A percentile compares a stretch with the other conserved stretches of the same genome.
Evolutionary conservation across 1,284 basidiomycete genomes (phyloP).

Genomic region (Neolentinus lepideus): DNA sequence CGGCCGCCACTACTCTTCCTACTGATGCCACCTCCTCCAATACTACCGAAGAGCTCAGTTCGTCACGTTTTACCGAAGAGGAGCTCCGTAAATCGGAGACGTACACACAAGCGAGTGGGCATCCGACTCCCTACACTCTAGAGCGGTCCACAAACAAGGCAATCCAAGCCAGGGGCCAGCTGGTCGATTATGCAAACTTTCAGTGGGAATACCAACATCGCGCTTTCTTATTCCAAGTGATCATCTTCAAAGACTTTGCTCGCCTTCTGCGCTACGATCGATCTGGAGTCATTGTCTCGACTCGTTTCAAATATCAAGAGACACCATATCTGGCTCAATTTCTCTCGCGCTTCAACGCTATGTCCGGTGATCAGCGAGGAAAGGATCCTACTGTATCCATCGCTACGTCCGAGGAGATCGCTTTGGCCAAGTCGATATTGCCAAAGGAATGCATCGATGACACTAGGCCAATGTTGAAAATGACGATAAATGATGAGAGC

Average conservation of each 20-base stretch:
- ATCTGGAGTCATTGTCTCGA: slow-evolving; percentile 2
- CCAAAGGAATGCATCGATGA: background rate
- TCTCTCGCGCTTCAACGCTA: background rate
- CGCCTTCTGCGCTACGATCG: slow-evolving; percentile 6
- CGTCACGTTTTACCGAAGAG: background rate
- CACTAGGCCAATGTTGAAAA: background rate
- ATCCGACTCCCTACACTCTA: background rate
- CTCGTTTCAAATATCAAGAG: background rate
- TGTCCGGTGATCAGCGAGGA: background rate
- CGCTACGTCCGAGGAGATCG: background rate
- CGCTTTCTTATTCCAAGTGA: slow-evolving; percentile 1
- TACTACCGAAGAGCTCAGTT: too few species aligned
- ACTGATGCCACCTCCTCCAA: too few species aligned
- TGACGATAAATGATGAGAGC: background rate
- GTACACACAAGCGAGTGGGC: background rate
- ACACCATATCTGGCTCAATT: background rate
- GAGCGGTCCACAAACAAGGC: background rate
- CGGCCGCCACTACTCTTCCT: too few species aligned
- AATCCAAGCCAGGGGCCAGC: background rate
- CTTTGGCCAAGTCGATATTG: background rate
- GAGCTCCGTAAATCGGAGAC: background rate
- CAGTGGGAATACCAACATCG: background rate
- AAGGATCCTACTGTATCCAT: background rate
- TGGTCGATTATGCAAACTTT: background rate
- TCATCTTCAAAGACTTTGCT: background rate